Conservation (phyloP, 805 yeast genomes). For the Wickerhamomyces hampshirensis region DNA sequence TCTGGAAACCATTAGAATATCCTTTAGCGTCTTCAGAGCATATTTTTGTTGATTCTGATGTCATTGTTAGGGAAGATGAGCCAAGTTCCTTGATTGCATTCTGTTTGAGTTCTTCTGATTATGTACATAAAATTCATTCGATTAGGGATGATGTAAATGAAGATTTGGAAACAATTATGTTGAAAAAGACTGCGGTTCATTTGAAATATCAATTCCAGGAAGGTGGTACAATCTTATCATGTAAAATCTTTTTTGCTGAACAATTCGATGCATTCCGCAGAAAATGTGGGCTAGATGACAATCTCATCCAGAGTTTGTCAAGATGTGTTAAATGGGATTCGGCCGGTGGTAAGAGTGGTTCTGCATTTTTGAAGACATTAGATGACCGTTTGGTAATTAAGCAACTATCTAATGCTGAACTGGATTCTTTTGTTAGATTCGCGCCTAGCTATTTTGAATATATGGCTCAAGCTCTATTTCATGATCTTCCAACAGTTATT, state of each 20-base stretch:
- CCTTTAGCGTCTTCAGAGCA: constrained; percentile 80
- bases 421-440: constrained; percentile 90
- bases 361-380: constrained; percentile 85
- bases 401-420: constrained; percentile 80
- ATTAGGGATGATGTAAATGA: constrained; percentile 9
- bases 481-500: constrained; percentile 88
- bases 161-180: constrained; percentile 61
- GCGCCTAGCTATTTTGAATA: constrained; percentile 97
- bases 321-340: constrained; percentile 96
- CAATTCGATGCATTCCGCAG: constrained; percentile 92
- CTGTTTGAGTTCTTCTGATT: constrained; percentile 82
- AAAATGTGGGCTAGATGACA: constrained; percentile 71
- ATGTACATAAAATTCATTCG: constrained; percentile 53
- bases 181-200: constrained; percentile 82
- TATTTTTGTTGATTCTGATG: constrained; percentile 88
- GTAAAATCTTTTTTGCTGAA: constrained; percentile 92
- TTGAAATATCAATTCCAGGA: constrained; percentile 89
- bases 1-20: constrained; percentile 90
- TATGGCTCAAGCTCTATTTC: constrained; percentile 91
- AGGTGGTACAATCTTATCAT: constrained; percentile 75
- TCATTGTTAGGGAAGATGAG: constrained; percentile 92
- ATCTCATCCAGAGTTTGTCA: constrained; percentile 83
- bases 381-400: constrained; percentile 89
- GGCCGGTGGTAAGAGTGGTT: constrained; percentile 94
- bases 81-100: constrained; percentile 94